Evolutionary conservation across 2,329 filamentous ascomycete genomes (phyloP), one percentile per base, ranked within the genome.

Genomic region (Setomelanomma holmii): DNA sequence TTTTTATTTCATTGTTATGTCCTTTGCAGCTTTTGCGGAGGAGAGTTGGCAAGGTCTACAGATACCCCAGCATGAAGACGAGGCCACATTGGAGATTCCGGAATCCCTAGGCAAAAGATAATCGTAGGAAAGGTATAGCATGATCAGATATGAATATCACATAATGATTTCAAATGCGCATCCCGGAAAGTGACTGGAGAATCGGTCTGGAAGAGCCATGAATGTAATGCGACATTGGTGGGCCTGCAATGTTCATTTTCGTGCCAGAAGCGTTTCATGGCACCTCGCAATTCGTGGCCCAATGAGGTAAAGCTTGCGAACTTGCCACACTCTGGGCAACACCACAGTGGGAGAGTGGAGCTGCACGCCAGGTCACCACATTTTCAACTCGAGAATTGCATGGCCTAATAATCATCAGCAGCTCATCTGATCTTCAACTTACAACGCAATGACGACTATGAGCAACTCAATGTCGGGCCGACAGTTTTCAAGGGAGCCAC

Each of bases 61-160:
- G 56, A 62, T 60, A 62, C 54, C 59, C 45, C 39, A 40, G 35
- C 45, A 38, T 45, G 41, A 16, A 36, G 34, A 48, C 41, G 27
- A 30, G 27, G 27, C 33, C 42, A 17, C 27, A 35, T 40, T 40
- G 45, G 53, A 50, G 53, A 53, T 57, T 61, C 56, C 49, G 53
- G 47, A 53, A 57, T 53, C 49, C 27, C 40, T 20, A 39, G 27
- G 39, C 43, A 40, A 20, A 30, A 34, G 30, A 43, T 51, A 59
- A 55, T 59, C 38, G 51, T 45, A 58, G 27, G 27, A 24, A 38
- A 55, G 45, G 42, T 46, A 61, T 55, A 55, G 55, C 58, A 59
- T 56, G 52, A 54, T 56, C 45, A 14, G 27, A 30, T 30, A 14
- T 52, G 55, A 54, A 40, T 41, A 55, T 36, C 34, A 36, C 11